Conservation (phyloP, 495 filamentous ascomycete species). For the Penicillium arizonense region DNA sequence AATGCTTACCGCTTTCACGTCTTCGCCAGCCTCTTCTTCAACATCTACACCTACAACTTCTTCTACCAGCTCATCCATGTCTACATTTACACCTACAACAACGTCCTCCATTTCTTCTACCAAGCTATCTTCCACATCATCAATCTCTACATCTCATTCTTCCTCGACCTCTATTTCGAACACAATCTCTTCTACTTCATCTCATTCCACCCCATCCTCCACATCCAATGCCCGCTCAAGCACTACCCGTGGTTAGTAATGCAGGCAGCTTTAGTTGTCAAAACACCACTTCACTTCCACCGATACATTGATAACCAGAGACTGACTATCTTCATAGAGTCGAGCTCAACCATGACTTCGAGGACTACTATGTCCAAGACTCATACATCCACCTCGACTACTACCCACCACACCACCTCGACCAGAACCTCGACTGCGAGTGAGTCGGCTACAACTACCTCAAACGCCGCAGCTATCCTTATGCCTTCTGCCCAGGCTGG, state of each 20-base stretch:
- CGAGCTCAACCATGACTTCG: conserved; percentile 1
- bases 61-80: conserved; percentile 21
- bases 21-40: background rate
- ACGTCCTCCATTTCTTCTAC: background rate
- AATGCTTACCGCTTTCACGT: background rate
- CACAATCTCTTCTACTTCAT: conserved; percentile 2
- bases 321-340: background rate
- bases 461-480: conserved; percentile 20
- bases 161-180: conserved; percentile 1
- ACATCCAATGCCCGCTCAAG: conserved; percentile 4
- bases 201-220: conserved; percentile 4
- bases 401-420: conserved; percentile 11
- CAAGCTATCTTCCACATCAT: background rate
- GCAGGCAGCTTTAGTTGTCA: conserved; percentile 2
- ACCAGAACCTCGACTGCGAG: conserved; percentile 15
- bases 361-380: background rate
- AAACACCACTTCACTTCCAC: background rate
- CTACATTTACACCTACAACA: conserved; percentile 4
- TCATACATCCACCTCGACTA: conserved; percentile 13
- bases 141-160: background rate
- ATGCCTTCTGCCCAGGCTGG: conserved; percentile 30
- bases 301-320: background rate
- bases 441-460: conserved; percentile 12
- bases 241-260: conserved; percentile 10
- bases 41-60: conserved; percentile 9